Evolutionary conservation across 805 yeast species (phyloP), one percentile per base, ranked within the genome.

Genomic region (Maudiozyma bulderi): DNA sequence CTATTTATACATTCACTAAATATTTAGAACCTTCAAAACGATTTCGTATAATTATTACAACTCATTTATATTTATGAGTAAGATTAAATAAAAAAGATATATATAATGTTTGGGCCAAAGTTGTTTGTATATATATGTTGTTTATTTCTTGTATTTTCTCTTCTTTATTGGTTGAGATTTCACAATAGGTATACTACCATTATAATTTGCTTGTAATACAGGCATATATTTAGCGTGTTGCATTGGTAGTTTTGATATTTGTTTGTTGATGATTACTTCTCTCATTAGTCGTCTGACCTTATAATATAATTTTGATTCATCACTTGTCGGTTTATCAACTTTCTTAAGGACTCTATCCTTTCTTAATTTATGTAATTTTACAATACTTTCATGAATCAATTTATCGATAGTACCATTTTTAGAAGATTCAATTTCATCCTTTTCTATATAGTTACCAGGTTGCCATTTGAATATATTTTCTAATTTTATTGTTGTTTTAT

Each of bases 131-230:
- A 33, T 5, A 33, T 11, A 8, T 8, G 10, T 33, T 35, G 3
- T 30, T 39, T 47, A 42, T 43, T 48, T 48, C 38, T 41, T 65
- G 39, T 59, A 53, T 47, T 62, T 64, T 51, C 66, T 61, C 50
- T 61, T 64, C 45, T 64, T 59, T 8, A 56, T 50, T 13, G 57
- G 58, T 39, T 61, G 61, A 7, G 59, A 51, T 50, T 66, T 61
- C 11, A 63, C 61, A 2, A 86, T 84, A 1, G 96, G 96, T 59
- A 90, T 73, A 1, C 84, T 75, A 44, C 97, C 97, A 37, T 77
- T 69, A 59, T 86, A 89, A 54, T 82, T 86, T 28, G 81, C 77
- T 60, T 80, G 80, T 49, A 85, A 73, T 0, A 85, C 82, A 0
- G 96, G 95, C 44, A 90, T 62, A 28, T 66, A 66, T 40, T 69